Percentiles rank a stretch among this genome's conserved stretches.
These are phyloP conservation scores for Silybum marianum DNA, from an alignment of 129 eudicot species.

Conservation along the genomic window DNA sequence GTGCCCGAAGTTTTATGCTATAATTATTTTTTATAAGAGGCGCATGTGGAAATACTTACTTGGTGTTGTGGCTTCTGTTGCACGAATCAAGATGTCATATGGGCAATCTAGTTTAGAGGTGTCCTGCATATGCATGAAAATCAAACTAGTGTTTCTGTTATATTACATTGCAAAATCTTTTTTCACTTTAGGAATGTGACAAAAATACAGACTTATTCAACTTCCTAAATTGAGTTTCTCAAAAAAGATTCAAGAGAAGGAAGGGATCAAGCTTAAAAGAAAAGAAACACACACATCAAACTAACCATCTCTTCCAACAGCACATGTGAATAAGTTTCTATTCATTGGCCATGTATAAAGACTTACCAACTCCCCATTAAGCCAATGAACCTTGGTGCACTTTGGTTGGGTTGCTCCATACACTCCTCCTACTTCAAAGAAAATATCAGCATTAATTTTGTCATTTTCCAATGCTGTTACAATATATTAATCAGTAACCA, in stretches of 20 bases:
- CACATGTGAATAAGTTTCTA: background rate
- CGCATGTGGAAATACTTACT: background rate
- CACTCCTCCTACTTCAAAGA: background rate
- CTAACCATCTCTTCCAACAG: background rate
- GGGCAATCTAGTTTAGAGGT: background rate
- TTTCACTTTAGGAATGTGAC: background rate
- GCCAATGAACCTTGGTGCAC: background rate
- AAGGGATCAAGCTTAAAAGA: too few species aligned
- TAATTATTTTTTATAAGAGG: background rate
- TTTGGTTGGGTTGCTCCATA: background rate
- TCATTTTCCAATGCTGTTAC: background rate
- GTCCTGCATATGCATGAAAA: slow-evolving; percentile 1
- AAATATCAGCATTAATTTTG: background rate
- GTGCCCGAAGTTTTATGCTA: background rate
- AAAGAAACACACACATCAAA: too few species aligned
- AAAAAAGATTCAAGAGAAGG: too few species aligned
- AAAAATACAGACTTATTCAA: background rate
- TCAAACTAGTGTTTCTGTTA: background rate
- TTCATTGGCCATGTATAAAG: background rate
- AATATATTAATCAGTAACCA: background rate
- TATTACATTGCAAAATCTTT: background rate
- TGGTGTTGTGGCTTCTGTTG: background rate
- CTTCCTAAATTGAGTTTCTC: background rate
- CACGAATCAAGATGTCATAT: background rate
- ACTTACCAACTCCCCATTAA: too few species aligned